Percentiles rank a stretch among this genome's conserved stretches.
Conservation (phyloP, 2,329 filamentous ascomycete species). For the Diaporthe amygdali region DNA sequence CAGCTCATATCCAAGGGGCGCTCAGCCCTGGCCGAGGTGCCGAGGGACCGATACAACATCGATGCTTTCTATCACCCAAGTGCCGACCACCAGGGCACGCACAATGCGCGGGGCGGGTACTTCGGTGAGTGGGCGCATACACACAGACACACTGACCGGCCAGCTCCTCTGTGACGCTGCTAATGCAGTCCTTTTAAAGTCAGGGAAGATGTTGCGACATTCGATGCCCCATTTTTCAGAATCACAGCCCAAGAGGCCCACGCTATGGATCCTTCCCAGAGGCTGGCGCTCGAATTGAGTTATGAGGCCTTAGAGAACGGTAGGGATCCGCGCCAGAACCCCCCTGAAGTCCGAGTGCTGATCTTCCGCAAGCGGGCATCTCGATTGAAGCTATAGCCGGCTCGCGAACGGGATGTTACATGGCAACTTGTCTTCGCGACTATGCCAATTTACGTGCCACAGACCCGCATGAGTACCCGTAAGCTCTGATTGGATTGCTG, state of each 20-base stretch:
- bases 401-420: slow-evolving; percentile 9
- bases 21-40: slow-evolving; percentile 9
- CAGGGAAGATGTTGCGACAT: slow-evolving; percentile 10
- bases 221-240: background rate
- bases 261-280: background rate
- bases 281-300: background rate
- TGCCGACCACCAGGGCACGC: background rate
- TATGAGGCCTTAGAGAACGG: background rate
- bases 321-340: background rate
- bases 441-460: background rate
- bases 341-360: background rate
- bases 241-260: background rate
- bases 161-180: background rate
- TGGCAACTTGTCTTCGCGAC: slow-evolving; percentile 2
- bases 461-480: slow-evolving; percentile 9
- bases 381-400: slow-evolving; percentile 4
- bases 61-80: slow-evolving; percentile 19
- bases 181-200: background rate
- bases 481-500: background rate
- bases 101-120: background rate
- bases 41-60: slow-evolving; percentile 23
- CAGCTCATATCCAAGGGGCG: slow-evolving; percentile 2
- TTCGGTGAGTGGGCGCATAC: background rate
- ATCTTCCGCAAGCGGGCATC: slow-evolving; percentile 2
- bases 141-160: background rate